Evolutionary conservation across 768 basidiomycete genomes (phyloP).

Genomic region (Phaeotremella skinneri): DNA sequence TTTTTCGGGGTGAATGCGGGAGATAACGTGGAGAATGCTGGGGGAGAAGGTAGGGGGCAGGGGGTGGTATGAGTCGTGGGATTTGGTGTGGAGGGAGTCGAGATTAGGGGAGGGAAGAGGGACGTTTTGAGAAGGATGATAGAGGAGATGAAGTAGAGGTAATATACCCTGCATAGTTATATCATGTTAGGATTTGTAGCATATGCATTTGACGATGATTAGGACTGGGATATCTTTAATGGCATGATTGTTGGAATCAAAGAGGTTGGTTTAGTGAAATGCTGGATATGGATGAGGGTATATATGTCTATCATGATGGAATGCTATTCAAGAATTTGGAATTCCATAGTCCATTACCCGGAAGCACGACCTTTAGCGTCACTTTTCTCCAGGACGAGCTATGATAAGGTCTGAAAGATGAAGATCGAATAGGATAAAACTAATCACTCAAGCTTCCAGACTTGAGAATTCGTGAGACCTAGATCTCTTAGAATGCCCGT

Average conservation of each 20-base stretch:
- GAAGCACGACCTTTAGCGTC: not conserved
- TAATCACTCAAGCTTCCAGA: slow-evolving; percentile 38
- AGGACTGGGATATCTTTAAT: no score
- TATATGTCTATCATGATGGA: not conserved
- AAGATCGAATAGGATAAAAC: not conserved
- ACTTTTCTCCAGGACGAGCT: no score
- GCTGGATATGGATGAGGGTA: slow-evolving; percentile 1
- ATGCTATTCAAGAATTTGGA: not conserved
- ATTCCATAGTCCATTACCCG: slow-evolving; percentile 1
- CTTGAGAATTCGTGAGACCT: slow-evolving; percentile 30
- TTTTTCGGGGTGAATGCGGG: not conserved
- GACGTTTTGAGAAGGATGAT: slow-evolving; percentile 1
- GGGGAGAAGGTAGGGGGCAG: slow-evolving; percentile 1
- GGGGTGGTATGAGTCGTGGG: slow-evolving; percentile 11
- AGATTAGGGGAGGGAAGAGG: slow-evolving; percentile 19
- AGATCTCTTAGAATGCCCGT: slow-evolving; percentile 40
- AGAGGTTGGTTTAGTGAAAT: no score
- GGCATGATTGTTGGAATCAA: no score
- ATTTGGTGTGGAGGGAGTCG: not conserved
- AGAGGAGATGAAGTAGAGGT: not conserved
- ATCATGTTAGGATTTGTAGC: no score
- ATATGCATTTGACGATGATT: no score
- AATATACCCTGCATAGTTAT: slow-evolving; percentile 15
- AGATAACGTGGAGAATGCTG: slow-evolving; percentile 8
- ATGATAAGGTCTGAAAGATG: no score